Evolutionary conservation across 148 eudicot genomes (phyloP).

Genomic region (Oxyria digyna): DNA sequence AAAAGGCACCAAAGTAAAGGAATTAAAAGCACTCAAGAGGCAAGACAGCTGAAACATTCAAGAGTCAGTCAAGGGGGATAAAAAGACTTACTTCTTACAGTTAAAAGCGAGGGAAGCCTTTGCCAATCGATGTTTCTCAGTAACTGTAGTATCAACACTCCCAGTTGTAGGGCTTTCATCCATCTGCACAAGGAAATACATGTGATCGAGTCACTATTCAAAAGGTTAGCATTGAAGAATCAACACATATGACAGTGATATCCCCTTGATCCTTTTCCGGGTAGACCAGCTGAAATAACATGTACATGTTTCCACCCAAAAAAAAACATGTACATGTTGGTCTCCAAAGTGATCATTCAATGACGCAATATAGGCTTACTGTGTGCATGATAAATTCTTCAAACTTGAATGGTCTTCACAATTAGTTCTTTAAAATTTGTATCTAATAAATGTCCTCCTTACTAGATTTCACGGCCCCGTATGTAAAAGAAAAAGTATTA

Average conservation of each 20-base stretch:
- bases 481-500: neutral
- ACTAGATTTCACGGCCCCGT: neutral
- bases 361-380: neutral
- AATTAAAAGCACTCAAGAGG: neutral
- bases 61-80: neutral
- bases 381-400: neutral
- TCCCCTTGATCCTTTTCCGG: neutral
- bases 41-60: neutral
- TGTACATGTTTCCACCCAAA: no score
- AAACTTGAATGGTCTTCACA: no score
- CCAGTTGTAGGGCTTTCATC: slow-evolving; percentile 94
- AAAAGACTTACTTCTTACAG: slow-evolving; percentile 68
- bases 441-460: neutral
- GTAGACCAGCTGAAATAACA: neutral
- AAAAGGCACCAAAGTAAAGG: neutral
- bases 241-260: neutral
- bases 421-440: neutral
- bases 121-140: slow-evolving; percentile 75
- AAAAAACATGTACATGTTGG: no score
- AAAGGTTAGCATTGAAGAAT: neutral
- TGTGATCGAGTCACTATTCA: neutral
- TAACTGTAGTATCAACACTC: slow-evolving; percentile 68
- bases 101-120: slow-evolving; percentile 86
- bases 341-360: neutral
- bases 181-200: slow-evolving; percentile 40